Conservation (phyloP, 768 basidiomycete genomes). For the Mycena galopus region DNA sequence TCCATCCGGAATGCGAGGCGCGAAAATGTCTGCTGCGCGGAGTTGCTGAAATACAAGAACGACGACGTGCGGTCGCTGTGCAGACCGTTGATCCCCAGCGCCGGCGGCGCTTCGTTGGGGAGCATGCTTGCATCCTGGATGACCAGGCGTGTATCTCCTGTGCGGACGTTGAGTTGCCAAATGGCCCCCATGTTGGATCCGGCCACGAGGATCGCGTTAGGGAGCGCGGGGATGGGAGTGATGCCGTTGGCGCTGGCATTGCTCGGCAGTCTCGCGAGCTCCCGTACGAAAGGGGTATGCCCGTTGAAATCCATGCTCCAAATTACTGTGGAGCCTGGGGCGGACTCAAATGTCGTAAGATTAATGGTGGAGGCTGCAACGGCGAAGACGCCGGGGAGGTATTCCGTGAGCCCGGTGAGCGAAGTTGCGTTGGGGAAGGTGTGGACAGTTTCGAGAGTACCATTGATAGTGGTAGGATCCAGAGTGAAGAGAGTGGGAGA, state of each 20-base stretch:
- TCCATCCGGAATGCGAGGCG: neutral
- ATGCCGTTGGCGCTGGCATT: slow-evolving; percentile 4
- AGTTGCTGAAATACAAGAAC: neutral
- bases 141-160: neutral
- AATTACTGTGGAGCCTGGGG: slow-evolving; percentile 3
- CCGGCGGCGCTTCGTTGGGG: neutral
- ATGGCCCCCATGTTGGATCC: slow-evolving; percentile 17
- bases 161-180: slow-evolving; percentile 20
- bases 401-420: slow-evolving; percentile 25
- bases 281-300: neutral
- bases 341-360: neutral
- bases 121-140: slow-evolving; percentile 16
- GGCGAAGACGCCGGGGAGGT: slow-evolving; percentile 18
- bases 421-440: slow-evolving; percentile 17
- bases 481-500: slow-evolving; percentile 19
- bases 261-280: neutral
- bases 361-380: neutral
- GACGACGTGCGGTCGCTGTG: neutral
- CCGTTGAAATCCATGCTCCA: slow-evolving; percentile 25
- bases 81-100: slow-evolving; percentile 27
- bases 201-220: slow-evolving; percentile 13
- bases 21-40: neutral
- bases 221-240: neutral
- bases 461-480: slow-evolving; percentile 8
- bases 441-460: slow-evolving; percentile 2